Percentiles rank a stretch among this genome's conserved stretches.
phyloP scores from a whole-genome alignment of 129 eudicot genomes.

The Helianthus annuus region HanXRQr2.0-SUNRISE NC_035441.2:18624679-18625178 shows the following conservation, averaged over 20 bases:
- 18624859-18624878: not conserved
- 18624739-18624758: constrained; percentile 16
- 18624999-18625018: not conserved
- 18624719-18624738: constrained; percentile 4
- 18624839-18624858: constrained; percentile 1
- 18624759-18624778: not conserved
- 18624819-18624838: not conserved
- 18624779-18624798: not conserved
- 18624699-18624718: not conserved
- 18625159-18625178: not conserved
- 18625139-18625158: not conserved
- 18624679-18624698: not conserved
- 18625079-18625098: not conserved
- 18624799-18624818: not conserved
- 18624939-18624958: not conserved
- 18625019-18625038: not conserved
- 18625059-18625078: not conserved
- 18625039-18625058: not conserved
- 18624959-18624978: not conserved
- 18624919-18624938: not conserved
- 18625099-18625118: not conserved
- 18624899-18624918: not conserved
- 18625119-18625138: not conserved
- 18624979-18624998: not conserved
- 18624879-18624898: not conserved